Conservation (phyloP, 1,284 basidiomycete genomes). For the Ganoderma resinaceum region DNA sequence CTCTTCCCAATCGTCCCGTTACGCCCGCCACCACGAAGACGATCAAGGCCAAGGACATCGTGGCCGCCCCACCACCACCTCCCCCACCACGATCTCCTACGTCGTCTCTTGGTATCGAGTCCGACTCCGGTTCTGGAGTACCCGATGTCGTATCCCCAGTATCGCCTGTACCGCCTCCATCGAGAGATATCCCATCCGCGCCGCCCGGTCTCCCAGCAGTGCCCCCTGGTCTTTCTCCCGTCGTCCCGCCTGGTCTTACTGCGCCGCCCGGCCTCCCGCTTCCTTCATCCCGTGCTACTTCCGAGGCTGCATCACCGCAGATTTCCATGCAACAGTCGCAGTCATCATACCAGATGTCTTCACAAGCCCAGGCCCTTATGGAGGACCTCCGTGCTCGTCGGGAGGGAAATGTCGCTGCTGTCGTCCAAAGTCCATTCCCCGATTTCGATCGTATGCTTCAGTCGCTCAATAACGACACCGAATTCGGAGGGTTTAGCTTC, state of each 20-base stretch:
- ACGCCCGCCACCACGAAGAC: conserved; percentile 54
- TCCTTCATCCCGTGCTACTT: conserved; percentile 55
- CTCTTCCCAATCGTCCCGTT: conserved; percentile 50
- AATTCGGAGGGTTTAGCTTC: conserved; percentile 78
- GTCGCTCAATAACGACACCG: conserved; percentile 63
- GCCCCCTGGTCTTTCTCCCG: conserved; percentile 49
- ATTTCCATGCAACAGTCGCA: conserved; percentile 62
- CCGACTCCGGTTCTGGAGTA: conserved; percentile 43
- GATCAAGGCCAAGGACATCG: conserved; percentile 48
- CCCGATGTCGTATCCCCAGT: conserved; percentile 36
- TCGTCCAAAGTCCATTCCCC: conserved; percentile 81
- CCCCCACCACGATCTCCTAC: conserved; percentile 57
- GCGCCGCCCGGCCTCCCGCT: conserved; percentile 72
- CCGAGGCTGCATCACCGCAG: conserved; percentile 57
- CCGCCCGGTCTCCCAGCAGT: conserved; percentile 52
- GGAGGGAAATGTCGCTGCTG: conserved; percentile 58
- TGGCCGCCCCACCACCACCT: conserved; percentile 41
- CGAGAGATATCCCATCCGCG: conserved; percentile 43
- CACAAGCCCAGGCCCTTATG: conserved; percentile 81
- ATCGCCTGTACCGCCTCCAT: conserved; percentile 16
- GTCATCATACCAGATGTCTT: conserved; percentile 86
- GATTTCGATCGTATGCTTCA: conserved; percentile 85
- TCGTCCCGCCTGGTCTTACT: conserved; percentile 61
- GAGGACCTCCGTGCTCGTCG: conserved; percentile 84
- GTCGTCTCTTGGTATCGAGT: conserved; percentile 50